Evolutionary conservation across 2,329 filamentous ascomycete species (phyloP).

Genomic region (Pseudogymnoascus sp.): DNA sequence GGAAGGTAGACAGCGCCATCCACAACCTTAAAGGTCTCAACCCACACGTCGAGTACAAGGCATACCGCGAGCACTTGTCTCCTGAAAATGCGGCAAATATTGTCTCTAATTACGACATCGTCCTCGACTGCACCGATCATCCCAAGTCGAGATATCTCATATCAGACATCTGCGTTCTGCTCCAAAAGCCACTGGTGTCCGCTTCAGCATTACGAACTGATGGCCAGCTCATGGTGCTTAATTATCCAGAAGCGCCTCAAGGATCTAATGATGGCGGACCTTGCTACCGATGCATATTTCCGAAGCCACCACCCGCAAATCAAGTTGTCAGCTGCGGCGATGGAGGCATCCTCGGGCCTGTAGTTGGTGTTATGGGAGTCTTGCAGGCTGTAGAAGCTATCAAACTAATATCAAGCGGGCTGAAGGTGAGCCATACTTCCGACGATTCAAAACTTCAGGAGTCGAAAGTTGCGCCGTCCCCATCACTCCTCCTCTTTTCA

Average conservation of each 20-base stretch:
- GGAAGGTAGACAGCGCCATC: conserved; percentile 74
- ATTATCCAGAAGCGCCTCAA: conserved; percentile 61
- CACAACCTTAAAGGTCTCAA: conserved; percentile 62
- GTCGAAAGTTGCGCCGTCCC: conserved; percentile 17
- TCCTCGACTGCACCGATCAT: conserved; percentile 93
- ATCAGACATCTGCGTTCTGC: conserved; percentile 77
- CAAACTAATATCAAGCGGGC: conserved; percentile 57
- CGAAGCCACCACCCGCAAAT: conserved; percentile 73
- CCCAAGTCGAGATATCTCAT: conserved; percentile 87
- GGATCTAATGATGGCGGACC: conserved; percentile 59
- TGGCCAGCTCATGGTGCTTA: conserved; percentile 83
- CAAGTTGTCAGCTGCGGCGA: conserved; percentile 83
- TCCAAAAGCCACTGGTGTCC: conserved; percentile 73
- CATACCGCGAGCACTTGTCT: conserved; percentile 57
- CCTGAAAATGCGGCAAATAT: conserved; percentile 60
- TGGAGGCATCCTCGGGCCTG: conserved; percentile 83
- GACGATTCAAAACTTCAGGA: conserved; percentile 3
- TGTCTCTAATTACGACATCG: conserved; percentile 66
- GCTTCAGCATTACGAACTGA: conserved; percentile 84
- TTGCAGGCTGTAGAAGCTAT: conserved; percentile 85
- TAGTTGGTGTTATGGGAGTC: conserved; percentile 89
- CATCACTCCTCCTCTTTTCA: conserved; percentile 41
- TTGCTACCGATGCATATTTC: conserved; percentile 92
- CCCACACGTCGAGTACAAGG: conserved; percentile 56
- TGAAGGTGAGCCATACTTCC: conserved; percentile 10